These are phyloP conservation scores for Botrytis sinoallii DNA, from an alignment of 2,329 filamentous ascomycete genomes.

Conservation along the genomic window DNA sequence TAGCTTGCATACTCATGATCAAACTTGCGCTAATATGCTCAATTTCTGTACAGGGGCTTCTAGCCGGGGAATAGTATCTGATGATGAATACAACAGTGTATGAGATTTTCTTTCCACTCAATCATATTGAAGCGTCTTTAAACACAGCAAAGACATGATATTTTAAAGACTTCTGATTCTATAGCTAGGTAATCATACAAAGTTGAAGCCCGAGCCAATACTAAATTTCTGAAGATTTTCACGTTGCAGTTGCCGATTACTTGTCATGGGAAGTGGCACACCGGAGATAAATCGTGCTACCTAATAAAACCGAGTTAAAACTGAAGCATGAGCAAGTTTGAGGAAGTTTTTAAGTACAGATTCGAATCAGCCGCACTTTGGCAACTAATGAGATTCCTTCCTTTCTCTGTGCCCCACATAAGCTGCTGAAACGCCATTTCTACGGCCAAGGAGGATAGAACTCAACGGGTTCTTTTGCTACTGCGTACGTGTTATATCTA, in stretches of 20 bases:
- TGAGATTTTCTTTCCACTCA: neutral
- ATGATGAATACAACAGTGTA: neutral
- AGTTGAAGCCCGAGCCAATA: neutral
- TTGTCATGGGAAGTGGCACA: neutral
- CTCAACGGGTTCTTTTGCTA: rapidly evolving
- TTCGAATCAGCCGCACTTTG: neutral
- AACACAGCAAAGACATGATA: neutral
- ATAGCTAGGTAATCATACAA: rapidly evolving
- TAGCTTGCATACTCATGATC: neutral
- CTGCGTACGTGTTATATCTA: neutral
- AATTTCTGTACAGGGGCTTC: neutral
- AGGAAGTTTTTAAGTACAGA: neutral
- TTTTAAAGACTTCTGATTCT: neutral
- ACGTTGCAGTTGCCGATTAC: neutral
- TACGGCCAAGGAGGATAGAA: too few relatives aligned
- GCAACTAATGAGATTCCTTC: neutral
- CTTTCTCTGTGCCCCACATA: neutral
- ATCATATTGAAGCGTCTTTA: neutral
- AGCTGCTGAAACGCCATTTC: rapidly evolving
- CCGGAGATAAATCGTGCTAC: neutral
- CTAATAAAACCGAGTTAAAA: neutral
- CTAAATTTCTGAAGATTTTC: neutral
- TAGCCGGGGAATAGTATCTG: neutral
- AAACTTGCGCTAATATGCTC: neutral
- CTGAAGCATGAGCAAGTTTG: neutral